Base-by-base conservation (phyloP, 2,329 filamentous ascomycete species). In the Drechslerella stenobrocha region DNA sequence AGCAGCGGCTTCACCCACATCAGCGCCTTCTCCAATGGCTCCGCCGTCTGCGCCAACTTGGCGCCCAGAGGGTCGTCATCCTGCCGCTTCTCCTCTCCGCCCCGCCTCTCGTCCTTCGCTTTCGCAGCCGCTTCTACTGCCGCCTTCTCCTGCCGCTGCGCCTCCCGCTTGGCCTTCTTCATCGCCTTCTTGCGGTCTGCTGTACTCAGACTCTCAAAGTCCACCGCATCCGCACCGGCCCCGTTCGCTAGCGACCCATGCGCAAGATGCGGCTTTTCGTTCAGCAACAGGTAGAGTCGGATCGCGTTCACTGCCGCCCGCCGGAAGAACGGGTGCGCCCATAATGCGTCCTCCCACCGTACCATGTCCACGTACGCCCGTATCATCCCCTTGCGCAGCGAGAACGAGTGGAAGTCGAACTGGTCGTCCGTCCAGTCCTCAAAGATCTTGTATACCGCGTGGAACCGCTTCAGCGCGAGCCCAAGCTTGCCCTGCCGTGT, bases 371-470 rank as follows among this genome's bases (percentile, higher is more conserved):
- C 81, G 75, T 98, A 98, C 1, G 93, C 89, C 59, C 92, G 83
- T 67, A 97, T 89, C 80, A 96, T 92, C 11, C 95, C 95, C 77
- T 97, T 98, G 18, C 93, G 83, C n/a, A 98, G 80, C 18, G 90
- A 96, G 77, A 98, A 98, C 76, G 85, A 90, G 80, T 98, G 95
- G 80, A 98, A 98, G 76, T 98, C 93, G 74, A 97, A 96, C 75
- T 98, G 93, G 73, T 98, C 93, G 76, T 98, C 95, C 75, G 95
- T 88, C 93, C 93, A 98, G 18, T 90, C 85, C 71, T 97, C 92
- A 74, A 98, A 98, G 71, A 98, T 95, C 77, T 89, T 90, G 76
- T 87, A 87, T 60, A 98, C 84, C 20, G 89, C 82, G 71, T 91
- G 89, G 77, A 96, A 92, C 50, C 95, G 85, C 80, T 98, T 98